A percentile compares a stretch with the other conserved stretches of the same genome.
Conservation (phyloP, 495 filamentous ascomycete species). For the Annulohypoxylon nitens region DNA sequence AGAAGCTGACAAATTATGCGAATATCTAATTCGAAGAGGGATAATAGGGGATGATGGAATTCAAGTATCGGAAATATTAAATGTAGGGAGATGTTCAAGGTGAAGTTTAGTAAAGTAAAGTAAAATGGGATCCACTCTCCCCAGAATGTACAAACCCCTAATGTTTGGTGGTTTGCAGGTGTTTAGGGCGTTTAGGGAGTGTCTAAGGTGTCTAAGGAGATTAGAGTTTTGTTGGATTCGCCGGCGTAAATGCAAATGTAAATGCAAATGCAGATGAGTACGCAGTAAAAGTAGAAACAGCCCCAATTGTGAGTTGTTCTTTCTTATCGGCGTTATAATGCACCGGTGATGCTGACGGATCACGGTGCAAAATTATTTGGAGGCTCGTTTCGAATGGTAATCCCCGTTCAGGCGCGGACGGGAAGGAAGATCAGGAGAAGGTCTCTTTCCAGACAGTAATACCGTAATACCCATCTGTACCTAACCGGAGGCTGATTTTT, state of each 20-base stretch:
- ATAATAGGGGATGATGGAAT: conserved; percentile 30
- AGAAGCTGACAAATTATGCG: conserved; percentile 24
- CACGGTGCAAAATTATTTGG: conserved; percentile 11
- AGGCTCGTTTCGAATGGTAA: conserved; percentile 11
- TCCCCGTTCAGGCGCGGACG: conserved; percentile 23
- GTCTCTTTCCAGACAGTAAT: conserved; percentile 24
- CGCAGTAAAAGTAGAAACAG: not conserved
- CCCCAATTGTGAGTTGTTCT: conserved; percentile 21
- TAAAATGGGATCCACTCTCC: conserved; percentile 34
- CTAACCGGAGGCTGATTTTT: conserved; percentile 49
- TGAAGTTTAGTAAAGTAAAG: not conserved
- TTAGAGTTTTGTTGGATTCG: conserved; percentile 26
- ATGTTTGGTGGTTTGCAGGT: conserved; percentile 28
- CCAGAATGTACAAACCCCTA: conserved; percentile 32
- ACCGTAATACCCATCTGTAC: conserved; percentile 35
- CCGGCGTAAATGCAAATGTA: not conserved
- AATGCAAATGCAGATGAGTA: not conserved
- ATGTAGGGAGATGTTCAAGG: conserved; percentile 31
- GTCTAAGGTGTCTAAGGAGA: not conserved
- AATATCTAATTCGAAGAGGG: conserved; percentile 18
- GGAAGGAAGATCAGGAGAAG: conserved; percentile 28
- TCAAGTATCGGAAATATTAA: conserved; percentile 31
- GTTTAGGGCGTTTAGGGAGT: not conserved
- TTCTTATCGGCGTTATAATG: conserved; percentile 22
- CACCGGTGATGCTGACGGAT: conserved; percentile 24